Base-by-base conservation (phyloP, 78 protist species). In the Pirum gemmata region DNA sequence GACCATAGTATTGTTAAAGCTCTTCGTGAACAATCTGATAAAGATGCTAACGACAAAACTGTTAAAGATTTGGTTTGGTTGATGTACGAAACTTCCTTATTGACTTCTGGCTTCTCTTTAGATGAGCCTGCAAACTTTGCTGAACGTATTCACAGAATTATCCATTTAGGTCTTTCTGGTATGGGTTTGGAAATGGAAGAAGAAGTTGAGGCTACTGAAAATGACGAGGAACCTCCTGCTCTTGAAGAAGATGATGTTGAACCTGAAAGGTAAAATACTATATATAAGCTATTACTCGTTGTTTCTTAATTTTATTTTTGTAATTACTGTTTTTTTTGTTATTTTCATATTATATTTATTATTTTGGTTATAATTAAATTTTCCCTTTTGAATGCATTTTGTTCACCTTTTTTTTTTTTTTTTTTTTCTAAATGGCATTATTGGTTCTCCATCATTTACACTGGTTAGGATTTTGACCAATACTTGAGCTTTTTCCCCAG, bases 51-150 rank as follows among this genome's bases (percentile, higher is more conserved):
- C 88, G 94, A 94, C 93, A 91, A 94, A 94, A 92, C 97, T 79
- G 95, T 96, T 87, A 96, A 95, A 95, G 99, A 98, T 82, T 95
- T 97, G 36, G 93, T 96, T 78, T 89, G 31, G 92, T 92, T 99
- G 40, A 93, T 99, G 37, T 99, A 89, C 93, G 99, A 99, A 86
- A 96, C 99, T 26, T 83, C 99, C 40, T 92, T 99, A 79, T 89
- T 99, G 77, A 90, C 96, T 40, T 97, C 99, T 40, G 99, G 99
- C 89, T 99, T 97, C 96, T 33, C 94, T 72, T 93, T 99, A 38
- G 99, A 97, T 25, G 98, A 98, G 90, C 97, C 99, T 78, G 40
- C 95, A 40, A 39, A 72, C 37, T 97, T 94, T 85, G 94, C 98
- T 29, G 40, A 82, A 40, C 97, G 99, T 91, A 97, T 99, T 92